Evolutionary conservation across 2,329 filamentous ascomycete species (phyloP), one percentile per base, ranked within the genome.

Genomic region (Diaporthe nobilis): DNA sequence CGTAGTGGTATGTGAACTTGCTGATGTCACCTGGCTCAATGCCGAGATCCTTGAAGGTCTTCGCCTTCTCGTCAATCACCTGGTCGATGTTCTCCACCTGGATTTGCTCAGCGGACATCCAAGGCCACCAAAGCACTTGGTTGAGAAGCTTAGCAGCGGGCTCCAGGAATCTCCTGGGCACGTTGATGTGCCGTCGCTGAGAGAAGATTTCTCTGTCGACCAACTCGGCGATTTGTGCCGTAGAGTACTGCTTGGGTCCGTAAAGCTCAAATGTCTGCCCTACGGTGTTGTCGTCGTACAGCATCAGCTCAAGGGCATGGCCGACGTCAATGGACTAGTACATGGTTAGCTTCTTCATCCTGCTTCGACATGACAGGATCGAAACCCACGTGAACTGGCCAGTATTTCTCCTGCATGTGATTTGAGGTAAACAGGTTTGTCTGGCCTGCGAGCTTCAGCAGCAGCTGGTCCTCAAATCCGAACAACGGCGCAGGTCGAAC

Each of bases 61-160:
- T 98, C 79, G 97, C 97, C 47, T 89, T 92, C 76, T 92, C 92
- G 84, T 99, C 97, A 82, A 99, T 97, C 80, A 91, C 88, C 85
- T 99, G 97, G 85, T 99, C 94, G 81, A 98, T 91, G 85, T 96
- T 98, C 85, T 99, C 96, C 78, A 94, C 90, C 88, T 98, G 95
- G 17, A 99, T 90, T 84, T 98, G 92, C 81, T 98, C 96, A 53
- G 92, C 91, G 47, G 94, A 96, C 77, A 94, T 88, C 63, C 94
- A 92, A 60, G 93, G 94, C 95, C 95, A 99, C 96, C 96, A 99
- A 28, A 98, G 87, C 65, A 90, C 85, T 83, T 92, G 93, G 90
- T 98, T 98, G 74, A 98, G 85, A 75, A 95, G 85, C 71, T 90
- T 88, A 28, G 94, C 93, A 28, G 92, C 80, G 6, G 95, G 94